These are phyloP conservation scores for Diaporthe aspalathi DNA, from an alignment of 2,329 filamentous ascomycete species.

Conservation along the genomic window DNA sequence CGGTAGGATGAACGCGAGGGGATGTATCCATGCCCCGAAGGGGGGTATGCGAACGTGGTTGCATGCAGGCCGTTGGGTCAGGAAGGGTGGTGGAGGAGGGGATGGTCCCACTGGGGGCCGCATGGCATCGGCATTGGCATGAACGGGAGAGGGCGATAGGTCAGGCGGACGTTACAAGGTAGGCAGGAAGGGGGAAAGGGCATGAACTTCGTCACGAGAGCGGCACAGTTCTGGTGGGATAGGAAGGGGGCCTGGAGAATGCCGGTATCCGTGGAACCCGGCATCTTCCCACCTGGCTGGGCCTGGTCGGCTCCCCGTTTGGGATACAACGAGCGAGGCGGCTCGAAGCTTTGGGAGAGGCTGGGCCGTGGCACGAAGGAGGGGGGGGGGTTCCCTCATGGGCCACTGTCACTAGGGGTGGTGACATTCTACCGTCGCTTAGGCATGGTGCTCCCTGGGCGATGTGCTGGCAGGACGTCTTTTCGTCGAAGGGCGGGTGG, in stretches of 20 bases:
- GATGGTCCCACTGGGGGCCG: neutral
- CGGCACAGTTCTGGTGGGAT: neutral
- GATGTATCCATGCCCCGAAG: neutral
- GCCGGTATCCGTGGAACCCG: neutral
- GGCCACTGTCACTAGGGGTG: neutral
- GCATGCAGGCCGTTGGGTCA: neutral
- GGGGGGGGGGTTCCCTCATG: neutral
- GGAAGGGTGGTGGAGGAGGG: neutral
- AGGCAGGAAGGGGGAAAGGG: neutral
- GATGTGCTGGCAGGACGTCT: slow-evolving; percentile 24
- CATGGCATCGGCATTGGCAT: neutral
- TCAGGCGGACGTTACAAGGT: neutral
- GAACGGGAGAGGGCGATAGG: neutral
- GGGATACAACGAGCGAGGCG: neutral
- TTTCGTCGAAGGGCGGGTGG: slow-evolving; percentile 4
- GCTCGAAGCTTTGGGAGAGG: neutral
- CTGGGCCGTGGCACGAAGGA: neutral
- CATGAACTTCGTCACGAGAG: too few relatives aligned
- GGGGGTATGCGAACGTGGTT: too few relatives aligned
- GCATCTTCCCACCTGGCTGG: neutral
- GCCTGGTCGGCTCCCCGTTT: neutral
- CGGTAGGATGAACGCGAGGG: neutral
- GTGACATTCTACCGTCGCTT: slow-evolving; percentile 7
- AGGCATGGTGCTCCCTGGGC: neutral
- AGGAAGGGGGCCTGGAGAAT: neutral